phyloP scores from a whole-genome alignment of 495 filamentous ascomycete genomes.

The Trichodelitschia bisporula region DNA sequence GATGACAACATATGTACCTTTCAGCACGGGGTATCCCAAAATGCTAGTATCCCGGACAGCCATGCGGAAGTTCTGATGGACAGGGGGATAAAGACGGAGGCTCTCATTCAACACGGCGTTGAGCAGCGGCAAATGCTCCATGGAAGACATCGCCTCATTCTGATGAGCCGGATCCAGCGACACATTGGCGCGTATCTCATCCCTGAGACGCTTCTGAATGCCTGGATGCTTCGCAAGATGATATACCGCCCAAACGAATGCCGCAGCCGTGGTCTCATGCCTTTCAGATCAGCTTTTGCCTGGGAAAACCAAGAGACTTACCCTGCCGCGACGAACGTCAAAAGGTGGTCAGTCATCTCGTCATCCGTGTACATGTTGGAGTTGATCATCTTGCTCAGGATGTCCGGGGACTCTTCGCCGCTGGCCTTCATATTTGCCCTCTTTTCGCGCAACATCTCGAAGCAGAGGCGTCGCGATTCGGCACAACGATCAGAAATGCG shows the following conservation, averaged over 20 bases:
- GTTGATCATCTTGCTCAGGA: slow-evolving; percentile 57
- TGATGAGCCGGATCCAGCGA: slow-evolving; percentile 14
- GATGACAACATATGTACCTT: slow-evolving; percentile 26
- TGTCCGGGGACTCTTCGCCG: slow-evolving; percentile 35
- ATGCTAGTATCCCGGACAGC: slow-evolving; percentile 38
- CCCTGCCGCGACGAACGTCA: slow-evolving; percentile 85
- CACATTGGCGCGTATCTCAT: slow-evolving; percentile 35
- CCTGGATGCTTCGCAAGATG: slow-evolving; percentile 30
- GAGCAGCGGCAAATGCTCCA: slow-evolving; percentile 33
- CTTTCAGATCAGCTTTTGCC: too few species aligned
- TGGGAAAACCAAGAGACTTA: too few species aligned
- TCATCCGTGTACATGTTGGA: slow-evolving; percentile 56
- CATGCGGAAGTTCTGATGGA: slow-evolving; percentile 36
- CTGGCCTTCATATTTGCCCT: slow-evolving; percentile 31
- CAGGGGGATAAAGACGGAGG: slow-evolving; percentile 30
- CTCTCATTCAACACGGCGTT: slow-evolving; percentile 36
- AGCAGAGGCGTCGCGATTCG: too few species aligned
- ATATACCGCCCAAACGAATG: slow-evolving; percentile 34
- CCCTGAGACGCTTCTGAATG: slow-evolving; percentile 29
- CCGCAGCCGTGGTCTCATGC: slow-evolving; percentile 52
- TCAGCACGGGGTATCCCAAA: slow-evolving; percentile 24
- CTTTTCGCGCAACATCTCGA: slow-evolving; percentile 42
- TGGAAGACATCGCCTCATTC: slow-evolving; percentile 22
- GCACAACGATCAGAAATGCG: too few species aligned
- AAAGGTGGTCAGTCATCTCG: slow-evolving; percentile 67